Evolutionary conservation across 305 asterid species (phyloP), one percentile per base, ranked within the genome.

Genomic region (Monarda citriodora): DNA sequence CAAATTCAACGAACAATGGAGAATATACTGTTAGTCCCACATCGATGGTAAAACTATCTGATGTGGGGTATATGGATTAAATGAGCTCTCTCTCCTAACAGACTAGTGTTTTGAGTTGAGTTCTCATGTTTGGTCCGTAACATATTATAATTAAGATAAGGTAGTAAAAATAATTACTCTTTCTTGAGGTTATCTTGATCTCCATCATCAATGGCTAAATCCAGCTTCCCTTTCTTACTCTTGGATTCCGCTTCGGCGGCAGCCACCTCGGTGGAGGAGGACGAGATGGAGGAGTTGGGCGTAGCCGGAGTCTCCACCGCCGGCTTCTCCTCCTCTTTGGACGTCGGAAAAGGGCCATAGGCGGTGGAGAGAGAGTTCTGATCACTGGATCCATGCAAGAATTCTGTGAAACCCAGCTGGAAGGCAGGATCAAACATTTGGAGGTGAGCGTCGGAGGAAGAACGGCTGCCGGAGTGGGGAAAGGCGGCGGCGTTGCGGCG

Each of bases 221-320:
- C 45, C 45, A 58, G 79, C 67, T 76, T 78, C 44, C 68, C 77
- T 49, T 77, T 75, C 69, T 68, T 82, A 48, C 57, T 71, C 73
- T 78, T 83, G 1, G 86, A 72, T 45, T 71, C 82, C 25, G 82
- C 89, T 15, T 80, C 86, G 7, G 58, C 83, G 8, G 63, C 77
- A 5, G 69, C 61, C 12, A 74, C 91, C 67, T 83, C 95, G 0
- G 78, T 69, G 15, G 91, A 83, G 31, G 88, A 78, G 49, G 82
- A 72, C 38, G 92, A 83, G 38, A 76, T 69, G 8, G 95, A 81
- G 9, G 96, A 81, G 76, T 83, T 85, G 1, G 95, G 87, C n/a
- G 96, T 85, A 6, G 74, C 79, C 1, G 91, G 87, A 56, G 74
- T 69, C 68, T 75, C 73, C 56, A 14, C 53, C 37, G 29, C 45